Evolutionary conservation across 768 basidiomycete genomes (phyloP).

Genomic region (Mycena crocata): DNA sequence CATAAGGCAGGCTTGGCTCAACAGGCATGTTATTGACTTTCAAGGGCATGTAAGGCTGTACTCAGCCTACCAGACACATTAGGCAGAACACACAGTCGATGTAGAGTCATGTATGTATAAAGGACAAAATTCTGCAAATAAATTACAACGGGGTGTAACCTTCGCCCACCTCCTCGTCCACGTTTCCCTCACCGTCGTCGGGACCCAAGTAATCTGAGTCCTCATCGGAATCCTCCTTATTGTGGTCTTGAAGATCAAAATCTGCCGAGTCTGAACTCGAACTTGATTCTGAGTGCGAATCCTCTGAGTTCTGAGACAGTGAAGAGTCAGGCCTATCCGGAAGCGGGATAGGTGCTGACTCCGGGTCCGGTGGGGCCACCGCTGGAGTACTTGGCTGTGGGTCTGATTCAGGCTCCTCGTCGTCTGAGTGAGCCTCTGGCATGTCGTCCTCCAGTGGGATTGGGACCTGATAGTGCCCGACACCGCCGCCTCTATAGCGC

Average conservation of each 20-base stretch:
- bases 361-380: no score
- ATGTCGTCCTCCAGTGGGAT: neutral
- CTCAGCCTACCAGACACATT: no score
- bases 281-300: no score
- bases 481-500: neutral
- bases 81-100: no score
- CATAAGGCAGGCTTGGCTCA: no score
- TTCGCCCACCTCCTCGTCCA: neutral
- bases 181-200: neutral
- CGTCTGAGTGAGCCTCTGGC: neutral
- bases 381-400: neutral
- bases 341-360: no score
- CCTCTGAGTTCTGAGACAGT: neutral
- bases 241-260: neutral
- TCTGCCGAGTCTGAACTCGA: neutral
- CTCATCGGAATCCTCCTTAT: neutral
- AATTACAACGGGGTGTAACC: neutral
- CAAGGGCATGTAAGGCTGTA: no score
- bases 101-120: no score
- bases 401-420: no score
- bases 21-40: no score
- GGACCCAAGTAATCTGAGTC: neutral
- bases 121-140: no score
- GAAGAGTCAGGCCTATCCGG: no score
- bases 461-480: conserved; percentile 1